A percentile compares a stretch with the other conserved stretches of the same genome.
Conservation (phyloP, 805 yeast species). For the Teunomyces funiuensis region DNA sequence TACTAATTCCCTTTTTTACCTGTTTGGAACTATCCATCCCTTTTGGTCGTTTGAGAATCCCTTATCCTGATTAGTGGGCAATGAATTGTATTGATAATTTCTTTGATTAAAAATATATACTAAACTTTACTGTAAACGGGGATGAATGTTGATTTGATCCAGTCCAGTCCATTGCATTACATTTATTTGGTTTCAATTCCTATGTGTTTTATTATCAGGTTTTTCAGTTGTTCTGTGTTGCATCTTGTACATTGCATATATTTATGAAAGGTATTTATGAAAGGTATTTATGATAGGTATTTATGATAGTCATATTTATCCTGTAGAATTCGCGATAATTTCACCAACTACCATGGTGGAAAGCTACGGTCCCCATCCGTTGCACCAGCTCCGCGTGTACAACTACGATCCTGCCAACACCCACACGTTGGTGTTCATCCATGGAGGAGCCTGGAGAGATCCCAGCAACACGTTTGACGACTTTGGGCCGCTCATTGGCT, state of each 20-base stretch:
- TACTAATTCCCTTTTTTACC: constrained; percentile 35
- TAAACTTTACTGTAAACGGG: constrained; percentile 3
- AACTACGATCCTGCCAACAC: constrained; percentile 12
- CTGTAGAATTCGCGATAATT: not conserved
- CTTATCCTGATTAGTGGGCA: constrained; percentile 6
- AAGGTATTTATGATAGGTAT: not conserved
- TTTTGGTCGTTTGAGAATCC: constrained; percentile 3
- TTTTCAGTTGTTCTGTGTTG: no score
- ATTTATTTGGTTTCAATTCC: no score
- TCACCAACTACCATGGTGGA: not conserved
- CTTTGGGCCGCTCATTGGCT: constrained; percentile 35
- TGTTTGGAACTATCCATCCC: constrained; percentile 3
- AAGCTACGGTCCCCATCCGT: constrained; percentile 32
- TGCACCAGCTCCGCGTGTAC: constrained; percentile 32
- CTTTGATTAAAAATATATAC: constrained; percentile 6
- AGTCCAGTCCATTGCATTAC: not conserved
- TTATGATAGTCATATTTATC: not conserved
- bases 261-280: no score
- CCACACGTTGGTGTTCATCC: constrained; percentile 55
- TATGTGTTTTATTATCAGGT: no score
- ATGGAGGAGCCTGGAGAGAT: constrained; percentile 92
- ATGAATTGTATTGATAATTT: constrained; percentile 6
- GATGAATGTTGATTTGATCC: not conserved
- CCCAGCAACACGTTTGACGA: constrained; percentile 60
- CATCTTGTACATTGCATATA: no score